Evolutionary conservation across 345 rosid species (phyloP).

Genomic region (Tarenaya hassleriana): DNA sequence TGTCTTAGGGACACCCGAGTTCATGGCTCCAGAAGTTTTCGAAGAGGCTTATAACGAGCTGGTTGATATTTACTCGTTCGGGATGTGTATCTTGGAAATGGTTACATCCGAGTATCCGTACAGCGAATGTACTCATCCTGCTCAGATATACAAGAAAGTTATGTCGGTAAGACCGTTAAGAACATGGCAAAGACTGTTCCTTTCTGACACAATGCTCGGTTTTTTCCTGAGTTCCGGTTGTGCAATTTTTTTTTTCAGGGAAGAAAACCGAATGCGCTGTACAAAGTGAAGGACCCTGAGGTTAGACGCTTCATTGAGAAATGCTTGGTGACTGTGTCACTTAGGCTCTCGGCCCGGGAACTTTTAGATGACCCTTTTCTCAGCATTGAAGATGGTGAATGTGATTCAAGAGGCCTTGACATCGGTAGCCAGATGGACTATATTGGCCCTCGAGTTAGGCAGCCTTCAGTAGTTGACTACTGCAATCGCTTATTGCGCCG

Average conservation of each 20-base stretch:
- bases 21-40: constrained; percentile 97
- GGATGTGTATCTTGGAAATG: constrained; percentile 96
- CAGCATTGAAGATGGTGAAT: constrained; percentile 40
- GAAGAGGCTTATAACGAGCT: constrained; percentile 89
- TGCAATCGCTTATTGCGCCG: constrained; percentile 21
- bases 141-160: constrained; percentile 97
- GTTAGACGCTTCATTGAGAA: constrained; percentile 75
- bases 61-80: constrained; percentile 91
- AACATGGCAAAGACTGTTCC: not conserved
- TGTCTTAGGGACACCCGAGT: constrained; percentile 78
- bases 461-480: constrained; percentile 36
- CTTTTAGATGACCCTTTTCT: constrained; percentile 82
- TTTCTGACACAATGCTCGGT: not conserved
- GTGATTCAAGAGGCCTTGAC: constrained; percentile 37
- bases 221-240: not conserved
- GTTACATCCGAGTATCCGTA: constrained; percentile 94
- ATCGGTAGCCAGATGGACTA: constrained; percentile 31
- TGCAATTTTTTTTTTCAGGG: constrained; percentile 42
- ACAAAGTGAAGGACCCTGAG: constrained; percentile 74
- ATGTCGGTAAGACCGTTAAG: constrained; percentile 51
- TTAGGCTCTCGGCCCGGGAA: constrained; percentile 80
- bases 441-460: constrained; percentile 33
- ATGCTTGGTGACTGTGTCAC: constrained; percentile 78
- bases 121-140: constrained; percentile 82
- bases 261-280: constrained; percentile 82